A percentile compares a stretch with the other conserved stretches of the same genome.
phyloP scores from a whole-genome alignment of 352 stramenopile genomes.

The Aphanomyces euteiches region DNA sequence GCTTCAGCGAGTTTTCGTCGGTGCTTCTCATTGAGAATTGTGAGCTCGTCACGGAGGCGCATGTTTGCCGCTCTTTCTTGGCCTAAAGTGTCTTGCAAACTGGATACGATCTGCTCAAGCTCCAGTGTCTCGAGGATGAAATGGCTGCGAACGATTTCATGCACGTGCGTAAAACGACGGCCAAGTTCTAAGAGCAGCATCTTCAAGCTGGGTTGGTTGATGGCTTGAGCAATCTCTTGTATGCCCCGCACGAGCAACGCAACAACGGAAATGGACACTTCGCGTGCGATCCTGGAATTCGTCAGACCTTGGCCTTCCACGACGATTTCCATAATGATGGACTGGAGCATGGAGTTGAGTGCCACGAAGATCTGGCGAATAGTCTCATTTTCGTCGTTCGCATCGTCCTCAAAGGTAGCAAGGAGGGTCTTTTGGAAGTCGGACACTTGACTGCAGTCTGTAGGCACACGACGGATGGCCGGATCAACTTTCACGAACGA shows the following conservation, averaged over 20 bases:
- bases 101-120: constrained; percentile 21
- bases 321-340: constrained; percentile 4
- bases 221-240: background rate
- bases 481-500: constrained; percentile 23
- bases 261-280: background rate
- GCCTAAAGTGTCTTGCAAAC: constrained; percentile 17
- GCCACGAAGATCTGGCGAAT: background rate
- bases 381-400: no score
- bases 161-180: background rate
- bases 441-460: background rate
- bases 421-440: constrained; percentile 19
- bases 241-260: constrained; percentile 6
- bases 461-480: constrained; percentile 9
- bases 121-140: constrained; percentile 17
- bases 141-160: constrained; percentile 22
- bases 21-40: background rate
- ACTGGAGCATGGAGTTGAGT: constrained; percentile 18
- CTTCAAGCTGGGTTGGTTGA: background rate
- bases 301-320: background rate
- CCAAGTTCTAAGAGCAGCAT: background rate
- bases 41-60: constrained; percentile 2
- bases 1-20: constrained; percentile 23
- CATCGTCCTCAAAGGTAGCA: constrained; percentile 7
- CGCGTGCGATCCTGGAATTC: constrained; percentile 18
- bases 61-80: background rate